Conservation (phyloP, 2,329 filamentous ascomycete genomes). For the Rhynchosporium agropyri region DNA sequence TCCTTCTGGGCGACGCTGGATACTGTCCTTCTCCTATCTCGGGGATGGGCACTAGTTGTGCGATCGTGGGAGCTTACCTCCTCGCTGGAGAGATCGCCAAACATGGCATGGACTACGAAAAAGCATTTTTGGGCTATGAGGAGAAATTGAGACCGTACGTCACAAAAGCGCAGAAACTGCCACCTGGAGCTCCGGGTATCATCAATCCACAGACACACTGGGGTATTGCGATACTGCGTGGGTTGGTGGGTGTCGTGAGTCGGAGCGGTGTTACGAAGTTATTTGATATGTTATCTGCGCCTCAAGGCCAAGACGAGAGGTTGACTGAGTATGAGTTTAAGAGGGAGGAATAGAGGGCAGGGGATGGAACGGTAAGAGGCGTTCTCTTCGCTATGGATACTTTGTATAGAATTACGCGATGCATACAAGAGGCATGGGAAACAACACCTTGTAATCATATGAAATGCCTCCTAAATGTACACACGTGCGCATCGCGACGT, state of each 20-base stretch:
- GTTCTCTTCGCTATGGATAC: no score
- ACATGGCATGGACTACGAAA: slow-evolving; percentile 32
- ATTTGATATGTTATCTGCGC: slow-evolving; percentile 21
- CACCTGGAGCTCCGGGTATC: slow-evolving; percentile 28
- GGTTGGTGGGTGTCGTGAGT: slow-evolving; percentile 16
- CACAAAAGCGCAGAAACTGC: slow-evolving; percentile 44
- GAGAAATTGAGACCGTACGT: slow-evolving; percentile 50
- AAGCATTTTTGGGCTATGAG: slow-evolving; percentile 51
- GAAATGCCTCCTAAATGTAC: no score
- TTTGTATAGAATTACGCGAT: no score
- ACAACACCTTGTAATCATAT: no score
- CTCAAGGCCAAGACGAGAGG: slow-evolving; percentile 10
- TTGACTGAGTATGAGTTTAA: slow-evolving; percentile 20
- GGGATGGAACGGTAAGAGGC: no score
- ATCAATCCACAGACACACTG: slow-evolving; percentile 26
- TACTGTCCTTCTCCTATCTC: slow-evolving; percentile 53
- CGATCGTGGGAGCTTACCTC: slow-evolving; percentile 56
- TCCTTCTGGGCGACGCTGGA: slow-evolving; percentile 60
- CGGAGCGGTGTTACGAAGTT: slow-evolving; percentile 18
- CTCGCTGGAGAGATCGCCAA: slow-evolving; percentile 55
- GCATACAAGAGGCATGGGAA: no score
- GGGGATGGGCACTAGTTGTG: slow-evolving; percentile 55
- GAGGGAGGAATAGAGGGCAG: background rate
- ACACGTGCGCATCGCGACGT: no score
- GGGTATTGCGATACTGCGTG: slow-evolving; percentile 25